Evolutionary conservation across 805 yeast genomes (phyloP), one percentile per base, ranked within the genome.

Genomic region (Wickerhamomyces bovis): DNA sequence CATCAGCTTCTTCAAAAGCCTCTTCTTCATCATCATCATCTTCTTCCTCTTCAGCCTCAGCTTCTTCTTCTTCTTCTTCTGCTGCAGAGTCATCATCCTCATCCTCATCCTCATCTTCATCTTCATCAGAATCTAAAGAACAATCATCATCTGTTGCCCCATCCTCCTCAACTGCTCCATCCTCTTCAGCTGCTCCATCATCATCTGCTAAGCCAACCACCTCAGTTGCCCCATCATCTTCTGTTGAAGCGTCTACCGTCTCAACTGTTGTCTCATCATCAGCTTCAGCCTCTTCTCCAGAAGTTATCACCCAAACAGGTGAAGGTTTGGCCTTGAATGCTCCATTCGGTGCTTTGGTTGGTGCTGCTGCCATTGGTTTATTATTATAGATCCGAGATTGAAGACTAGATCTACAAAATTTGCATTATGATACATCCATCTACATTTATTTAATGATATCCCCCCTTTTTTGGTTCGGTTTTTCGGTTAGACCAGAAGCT

Each of bases 311-410:
- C 9, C 51, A 59, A 41, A 52, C 54, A 20, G 56, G 51, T 50
- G 65, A 58, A 23, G 69, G 65, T 46, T 52, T 57, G 39, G 57
- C 63, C 23, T 46, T 69, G 45, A 69, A 68, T 41, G 72, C 72
- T 30, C 67, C 69, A 50, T 51, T 68, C 15, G 66, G 65, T 48
- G 75, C 73, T 44, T 56, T 71, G 21, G 61, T 66, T 33, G 76
- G 70, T 57, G 72, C 66, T 53, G 71, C 51, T 43, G 54, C 50
- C 18, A 15, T 57, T 42, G 62, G 56, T 30, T 43, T 60, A 25
- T 38, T 59, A 39, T 43, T 55, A 42, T 56, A 52, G 45, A 11
- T 26, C 25, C 16, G 20, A 8, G 7, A 16, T 16, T 33, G 11
- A 12, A 16, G 13, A 9, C 20, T 16, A 3, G 5, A 33, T 33